Percentiles rank a stretch among this genome's conserved stretches.
These are phyloP conservation scores for Meripilus lineatus DNA, from an alignment of 1,284 basidiomycete species.

Conservation along the genomic window DNA sequence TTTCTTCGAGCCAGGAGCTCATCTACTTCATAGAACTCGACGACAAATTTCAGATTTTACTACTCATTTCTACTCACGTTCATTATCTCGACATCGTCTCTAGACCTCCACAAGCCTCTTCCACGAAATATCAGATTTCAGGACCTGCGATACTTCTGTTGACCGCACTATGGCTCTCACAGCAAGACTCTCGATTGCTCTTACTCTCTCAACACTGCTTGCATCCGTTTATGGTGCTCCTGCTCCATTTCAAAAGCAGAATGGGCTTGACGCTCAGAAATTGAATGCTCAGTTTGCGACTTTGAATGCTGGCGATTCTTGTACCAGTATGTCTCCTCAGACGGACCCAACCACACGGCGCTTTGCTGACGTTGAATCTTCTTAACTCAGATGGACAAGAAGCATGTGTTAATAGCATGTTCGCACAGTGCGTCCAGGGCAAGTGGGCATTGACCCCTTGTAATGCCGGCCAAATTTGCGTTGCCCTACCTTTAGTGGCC, in stretches of 20 bases:
- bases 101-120: too few relatives aligned
- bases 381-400: conserved; percentile 32
- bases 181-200: too few relatives aligned
- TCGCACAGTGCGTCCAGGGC: conserved; percentile 34
- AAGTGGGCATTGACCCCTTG: conserved; percentile 36
- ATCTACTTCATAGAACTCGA: too few relatives aligned
- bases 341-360: neutral
- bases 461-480: conserved; percentile 35
- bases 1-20: too few relatives aligned
- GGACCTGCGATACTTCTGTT: too few relatives aligned
- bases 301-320: conserved; percentile 34
- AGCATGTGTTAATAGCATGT: conserved; percentile 39
- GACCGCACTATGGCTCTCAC: too few relatives aligned
- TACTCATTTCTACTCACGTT: too few relatives aligned
- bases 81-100: too few relatives aligned
- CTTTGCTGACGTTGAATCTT: neutral
- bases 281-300: conserved; percentile 43
- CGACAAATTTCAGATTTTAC: too few relatives aligned
- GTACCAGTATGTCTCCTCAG: conserved; percentile 24
- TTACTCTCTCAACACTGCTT: too few relatives aligned
- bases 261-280: conserved; percentile 43
- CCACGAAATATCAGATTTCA: too few relatives aligned
- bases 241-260: conserved; percentile 32
- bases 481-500: conserved; percentile 50
- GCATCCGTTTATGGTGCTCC: too few relatives aligned